Conservation (phyloP, 225 moss, liverwort and hornwort genomes). For the Lunularia cruciata region DNA sequence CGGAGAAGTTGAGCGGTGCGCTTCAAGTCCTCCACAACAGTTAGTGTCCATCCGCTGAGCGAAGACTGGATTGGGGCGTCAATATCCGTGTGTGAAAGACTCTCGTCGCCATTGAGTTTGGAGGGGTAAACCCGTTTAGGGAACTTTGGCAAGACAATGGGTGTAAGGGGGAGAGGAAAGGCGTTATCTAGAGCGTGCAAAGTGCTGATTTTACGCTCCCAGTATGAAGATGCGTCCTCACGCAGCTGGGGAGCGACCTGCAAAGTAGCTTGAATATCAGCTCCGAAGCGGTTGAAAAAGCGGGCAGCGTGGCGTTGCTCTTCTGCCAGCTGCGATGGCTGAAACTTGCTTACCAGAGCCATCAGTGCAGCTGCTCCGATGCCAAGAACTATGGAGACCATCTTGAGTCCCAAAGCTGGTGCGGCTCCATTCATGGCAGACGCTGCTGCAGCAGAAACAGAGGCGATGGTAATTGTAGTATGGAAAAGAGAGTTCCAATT, state of each 20-base stretch:
- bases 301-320: conserved; percentile 56
- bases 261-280: conserved; percentile 30
- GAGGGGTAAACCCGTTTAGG: conserved; percentile 36
- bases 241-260: conserved; percentile 43
- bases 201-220: conserved; percentile 39
- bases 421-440: conserved; percentile 38
- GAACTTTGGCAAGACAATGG: conserved; percentile 33
- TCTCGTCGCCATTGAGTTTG: conserved; percentile 23
- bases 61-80: not conserved
- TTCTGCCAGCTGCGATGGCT: conserved; percentile 55
- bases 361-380: conserved; percentile 37
- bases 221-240: conserved; percentile 44
- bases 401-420: conserved; percentile 30
- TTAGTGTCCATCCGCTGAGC: conserved; percentile 54
- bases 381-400: conserved; percentile 47
- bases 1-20: conserved; percentile 40
- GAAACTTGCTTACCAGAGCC: conserved; percentile 45
- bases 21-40: conserved; percentile 40
- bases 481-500: conserved; percentile 6
- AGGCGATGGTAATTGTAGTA: conserved; percentile 41
- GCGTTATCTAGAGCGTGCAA: conserved; percentile 41
- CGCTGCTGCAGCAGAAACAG: conserved; percentile 35
- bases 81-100: not conserved
- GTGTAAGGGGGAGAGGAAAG: conserved; percentile 43
- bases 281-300: conserved; percentile 30